These are phyloP conservation scores for Elaeis guineensis DNA, from an alignment of 176 grass and related monocot genomes.

Conservation along the genomic window DNA sequence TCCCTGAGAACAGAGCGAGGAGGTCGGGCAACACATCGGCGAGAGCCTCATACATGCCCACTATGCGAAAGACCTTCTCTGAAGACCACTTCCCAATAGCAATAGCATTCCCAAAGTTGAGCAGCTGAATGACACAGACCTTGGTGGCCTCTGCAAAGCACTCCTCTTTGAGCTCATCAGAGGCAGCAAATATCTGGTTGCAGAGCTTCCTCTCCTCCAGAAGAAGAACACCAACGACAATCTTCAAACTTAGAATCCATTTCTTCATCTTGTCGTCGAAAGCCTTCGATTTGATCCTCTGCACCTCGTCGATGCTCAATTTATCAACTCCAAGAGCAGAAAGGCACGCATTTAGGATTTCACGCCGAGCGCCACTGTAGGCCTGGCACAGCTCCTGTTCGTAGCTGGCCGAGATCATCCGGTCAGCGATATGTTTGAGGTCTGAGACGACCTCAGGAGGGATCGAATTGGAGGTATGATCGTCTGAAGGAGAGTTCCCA, in stretches of 20 bases:
- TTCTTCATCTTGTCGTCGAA: slow-evolving; percentile 9
- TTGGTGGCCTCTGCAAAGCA: slow-evolving; percentile 81
- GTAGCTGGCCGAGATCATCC: slow-evolving; percentile 1
- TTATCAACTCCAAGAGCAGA: neutral
- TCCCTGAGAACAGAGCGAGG: slow-evolving; percentile 45
- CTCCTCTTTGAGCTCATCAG: slow-evolving; percentile 45
- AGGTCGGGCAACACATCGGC: slow-evolving; percentile 58
- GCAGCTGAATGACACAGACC: slow-evolving; percentile 63
- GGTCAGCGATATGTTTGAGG: neutral
- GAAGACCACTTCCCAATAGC: slow-evolving; percentile 63
- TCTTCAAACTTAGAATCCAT: slow-evolving; percentile 1
- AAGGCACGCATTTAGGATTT: neutral
- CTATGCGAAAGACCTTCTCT: slow-evolving; percentile 74
- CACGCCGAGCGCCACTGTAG: neutral
- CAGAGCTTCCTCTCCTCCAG: neutral
- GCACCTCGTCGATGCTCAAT: slow-evolving; percentile 8
- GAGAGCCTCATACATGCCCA: slow-evolving; percentile 84
- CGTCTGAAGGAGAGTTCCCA: neutral
- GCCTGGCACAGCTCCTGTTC: neutral
- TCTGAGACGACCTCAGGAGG: slow-evolving; percentile 1
- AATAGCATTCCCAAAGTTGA: slow-evolving; percentile 87
- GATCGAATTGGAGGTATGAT: neutral
- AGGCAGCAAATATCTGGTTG: slow-evolving; percentile 27
- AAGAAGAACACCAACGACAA: neutral
- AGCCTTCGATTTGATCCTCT: neutral